Percentiles rank a stretch among this genome's conserved stretches.
These are phyloP conservation scores for Bifiguratus adelaidae DNA, from an alignment of 192 early-diverging fungal species.

Conservation along the genomic window DNA sequence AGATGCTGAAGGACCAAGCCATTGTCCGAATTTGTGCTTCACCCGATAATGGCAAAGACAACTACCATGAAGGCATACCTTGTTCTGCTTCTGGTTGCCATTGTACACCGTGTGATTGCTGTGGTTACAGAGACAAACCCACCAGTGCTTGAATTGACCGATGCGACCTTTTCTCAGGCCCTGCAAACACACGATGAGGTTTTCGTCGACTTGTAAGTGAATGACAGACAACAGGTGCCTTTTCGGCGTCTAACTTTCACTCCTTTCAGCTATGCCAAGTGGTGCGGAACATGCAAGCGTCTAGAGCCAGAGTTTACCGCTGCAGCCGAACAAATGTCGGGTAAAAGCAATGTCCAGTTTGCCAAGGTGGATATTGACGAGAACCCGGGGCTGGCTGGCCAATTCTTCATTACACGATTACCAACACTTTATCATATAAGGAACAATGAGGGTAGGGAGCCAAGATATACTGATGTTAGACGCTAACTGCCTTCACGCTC, in stretches of 20 bases:
- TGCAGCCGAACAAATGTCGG: not conserved
- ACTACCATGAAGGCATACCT: too few relatives aligned
- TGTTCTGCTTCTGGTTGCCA: too few relatives aligned
- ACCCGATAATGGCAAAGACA: too few relatives aligned
- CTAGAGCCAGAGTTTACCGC: conserved; percentile 3
- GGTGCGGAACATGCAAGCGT: conserved; percentile 17
- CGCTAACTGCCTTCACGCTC: not conserved
- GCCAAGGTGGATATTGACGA: conserved; percentile 13
- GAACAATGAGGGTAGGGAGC: conserved; percentile 13
- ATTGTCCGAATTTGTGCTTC: too few relatives aligned
- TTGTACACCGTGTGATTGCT: too few relatives aligned
- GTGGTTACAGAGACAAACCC: too few relatives aligned
- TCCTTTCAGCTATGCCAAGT: conserved; percentile 11
- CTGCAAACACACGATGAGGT: too few relatives aligned
- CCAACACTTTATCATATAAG: conserved; percentile 21
- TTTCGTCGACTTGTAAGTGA: too few relatives aligned
- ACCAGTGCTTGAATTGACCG: too few relatives aligned
- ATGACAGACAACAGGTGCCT: too few relatives aligned
- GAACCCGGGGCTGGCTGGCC: conserved; percentile 15
- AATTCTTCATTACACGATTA: conserved; percentile 17
- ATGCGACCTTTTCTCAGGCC: too few relatives aligned
- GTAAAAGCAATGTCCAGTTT: not conserved
- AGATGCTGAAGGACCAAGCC: too few relatives aligned
- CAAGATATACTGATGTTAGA: not conserved
- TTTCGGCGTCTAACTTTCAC: not conserved